phyloP scores from a whole-genome alignment of 2,329 filamentous ascomycete genomes.

The Davidsoniella eucalypti region DNA sequence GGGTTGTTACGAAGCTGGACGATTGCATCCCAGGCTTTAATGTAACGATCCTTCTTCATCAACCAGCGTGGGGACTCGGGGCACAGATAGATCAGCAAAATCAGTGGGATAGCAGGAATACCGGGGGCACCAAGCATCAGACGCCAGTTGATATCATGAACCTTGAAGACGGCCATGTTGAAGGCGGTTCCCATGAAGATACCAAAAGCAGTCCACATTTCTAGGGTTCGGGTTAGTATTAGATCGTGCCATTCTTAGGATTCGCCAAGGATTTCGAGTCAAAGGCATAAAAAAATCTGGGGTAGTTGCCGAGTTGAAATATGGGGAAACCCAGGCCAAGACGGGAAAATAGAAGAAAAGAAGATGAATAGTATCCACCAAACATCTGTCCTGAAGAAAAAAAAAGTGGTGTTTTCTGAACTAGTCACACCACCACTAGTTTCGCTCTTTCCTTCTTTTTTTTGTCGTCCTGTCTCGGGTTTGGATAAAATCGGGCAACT shows the following conservation, averaged over 20 bases:
- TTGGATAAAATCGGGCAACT: too few species aligned
- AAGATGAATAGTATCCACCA: not conserved
- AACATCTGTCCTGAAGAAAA: not conserved
- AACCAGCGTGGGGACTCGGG: slow-evolving; percentile 51
- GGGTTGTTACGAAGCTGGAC: slow-evolving; percentile 38
- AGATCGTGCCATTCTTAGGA: not conserved
- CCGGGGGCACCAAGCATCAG: slow-evolving; percentile 44
- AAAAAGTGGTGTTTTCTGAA: not conserved
- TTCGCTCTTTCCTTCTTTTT: not conserved
- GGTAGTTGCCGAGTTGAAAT: not conserved
- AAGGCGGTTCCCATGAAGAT: slow-evolving; percentile 51
- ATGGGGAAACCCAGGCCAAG: not conserved
- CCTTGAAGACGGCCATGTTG: slow-evolving; percentile 46
- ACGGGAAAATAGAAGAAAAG: not conserved
- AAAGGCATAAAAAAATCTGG: not conserved
- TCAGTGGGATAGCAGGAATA: slow-evolving; percentile 44
- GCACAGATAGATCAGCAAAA: slow-evolving; percentile 40
- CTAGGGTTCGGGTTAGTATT: slow-evolving; percentile 1
- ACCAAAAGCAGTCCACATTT: slow-evolving; percentile 36
- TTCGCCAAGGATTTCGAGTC: not conserved
- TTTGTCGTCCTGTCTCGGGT: too few species aligned
- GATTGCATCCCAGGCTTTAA: slow-evolving; percentile 39
- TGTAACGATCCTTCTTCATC: slow-evolving; percentile 42
- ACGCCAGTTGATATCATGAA: slow-evolving; percentile 42
- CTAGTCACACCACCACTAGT: not conserved